Base-by-base conservation (phyloP, 2,329 filamentous ascomycete genomes). In the Phoma herbarum region DNA sequence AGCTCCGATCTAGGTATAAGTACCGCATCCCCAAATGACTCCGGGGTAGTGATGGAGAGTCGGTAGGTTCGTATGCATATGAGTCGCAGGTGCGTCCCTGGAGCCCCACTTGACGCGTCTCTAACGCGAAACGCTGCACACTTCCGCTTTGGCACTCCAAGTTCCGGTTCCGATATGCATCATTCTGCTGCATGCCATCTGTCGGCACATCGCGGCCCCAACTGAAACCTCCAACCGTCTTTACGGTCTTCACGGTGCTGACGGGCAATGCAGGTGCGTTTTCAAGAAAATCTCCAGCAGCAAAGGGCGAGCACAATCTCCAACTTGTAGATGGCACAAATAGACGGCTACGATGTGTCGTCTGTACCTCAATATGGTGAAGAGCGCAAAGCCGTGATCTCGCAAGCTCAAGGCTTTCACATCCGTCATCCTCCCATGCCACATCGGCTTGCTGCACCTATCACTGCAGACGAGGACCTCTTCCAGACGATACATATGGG, bases 401-500 rank as follows among this genome's bases (percentile, higher is more conserved):
- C 37, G 16, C 56, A 31, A 56, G 18, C 47, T 37, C 55, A 42
- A 33, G 55, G 59, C n/a, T 59, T 68, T 50, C 52, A 60, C 48
- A 64, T 69, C 29, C 65, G 64, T 12, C 69, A 68, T 25, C 71
- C 70, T 11, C 70, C 70, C 2, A 60, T 64, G 11, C 74, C 72
- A 14, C 66, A 75, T 41, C 52, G 68, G n/a, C 65, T 76, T 2
- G 39, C 52, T 4, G 45, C 33, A n/a, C 61, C 60, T 43, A 62
- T 71, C 18, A 76, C 74, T 3, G 47, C 56, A 14, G 72, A 75
- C 14, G 50, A 50, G 7, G 52, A 65, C 6, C 69, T 78, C 6
- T 78, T 78, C 53, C 74, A 77, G 39, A 77, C 75, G 1, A 72
- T 76, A 12, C 75, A 78, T 55, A 75, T 77, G 70, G 75, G 74